These are phyloP conservation scores for Steccherinum ochraceum DNA, from an alignment of 768 basidiomycete species.

Conservation along the genomic window DNA sequence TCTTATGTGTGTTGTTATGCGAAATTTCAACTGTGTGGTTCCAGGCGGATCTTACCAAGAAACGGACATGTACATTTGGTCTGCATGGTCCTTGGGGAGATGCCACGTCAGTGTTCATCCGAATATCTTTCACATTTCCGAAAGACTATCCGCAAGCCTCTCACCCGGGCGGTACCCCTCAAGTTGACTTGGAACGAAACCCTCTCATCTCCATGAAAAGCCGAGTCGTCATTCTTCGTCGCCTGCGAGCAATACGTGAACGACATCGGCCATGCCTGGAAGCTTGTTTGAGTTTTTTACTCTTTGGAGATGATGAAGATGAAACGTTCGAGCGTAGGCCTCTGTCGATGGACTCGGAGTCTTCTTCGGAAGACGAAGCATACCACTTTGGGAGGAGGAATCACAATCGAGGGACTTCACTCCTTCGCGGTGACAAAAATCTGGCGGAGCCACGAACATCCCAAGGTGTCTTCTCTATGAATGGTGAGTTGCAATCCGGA, in stretches of 20 bases:
- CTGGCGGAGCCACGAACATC: conserved; percentile 80
- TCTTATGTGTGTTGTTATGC: not conserved
- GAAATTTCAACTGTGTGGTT: conserved; percentile 7
- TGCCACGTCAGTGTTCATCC: conserved; percentile 74
- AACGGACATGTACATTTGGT: conserved; percentile 78
- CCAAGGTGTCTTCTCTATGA: conserved; percentile 84
- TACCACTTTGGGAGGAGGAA: no score
- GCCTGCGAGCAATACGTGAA: conserved; percentile 66
- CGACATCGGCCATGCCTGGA: conserved; percentile 79
- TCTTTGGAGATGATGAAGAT: conserved; percentile 64
- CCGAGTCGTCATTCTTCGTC: conserved; percentile 72
- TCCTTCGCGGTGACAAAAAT: conserved; percentile 66
- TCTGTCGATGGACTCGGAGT: conserved; percentile 47
- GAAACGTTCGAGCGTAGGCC: conserved; percentile 33
- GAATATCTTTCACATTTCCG: conserved; percentile 87
- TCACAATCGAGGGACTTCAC: no score
- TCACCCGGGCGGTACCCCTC: conserved; percentile 61
- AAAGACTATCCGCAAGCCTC: conserved; percentile 63
- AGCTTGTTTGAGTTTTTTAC: conserved; percentile 72
- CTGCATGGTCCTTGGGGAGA: conserved; percentile 92
- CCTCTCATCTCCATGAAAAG: conserved; percentile 73
- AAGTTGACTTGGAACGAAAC: conserved; percentile 78
- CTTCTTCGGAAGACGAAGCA: conserved; percentile 60
- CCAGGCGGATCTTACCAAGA: conserved; percentile 64
- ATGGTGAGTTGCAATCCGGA: conserved; percentile 61